phyloP scores from a whole-genome alignment of 306 rosid genomes.

The Luffa acutangula region DNA sequence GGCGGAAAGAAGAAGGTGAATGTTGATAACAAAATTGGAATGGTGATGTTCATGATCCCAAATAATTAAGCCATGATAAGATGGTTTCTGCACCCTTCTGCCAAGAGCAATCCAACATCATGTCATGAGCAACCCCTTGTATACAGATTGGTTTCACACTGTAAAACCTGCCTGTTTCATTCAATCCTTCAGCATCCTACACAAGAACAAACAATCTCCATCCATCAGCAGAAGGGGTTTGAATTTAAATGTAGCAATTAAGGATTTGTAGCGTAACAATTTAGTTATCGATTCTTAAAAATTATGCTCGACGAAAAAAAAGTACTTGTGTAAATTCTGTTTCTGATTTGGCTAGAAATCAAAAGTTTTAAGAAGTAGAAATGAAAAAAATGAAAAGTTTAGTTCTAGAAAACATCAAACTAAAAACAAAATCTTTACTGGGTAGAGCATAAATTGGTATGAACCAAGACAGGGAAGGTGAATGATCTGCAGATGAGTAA shows the following conservation, averaged over 20 bases:
- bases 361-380: not conserved
- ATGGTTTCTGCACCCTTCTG: slow-evolving; percentile 60
- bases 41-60: not conserved
- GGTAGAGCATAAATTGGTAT: not conserved
- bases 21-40: not conserved
- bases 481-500: not conserved
- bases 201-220: not conserved
- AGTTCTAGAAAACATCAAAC: no score
- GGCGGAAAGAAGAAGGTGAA: not conserved
- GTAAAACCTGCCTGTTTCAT: slow-evolving; percentile 64
- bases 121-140: slow-evolving; percentile 70
- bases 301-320: not conserved
- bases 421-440: not conserved
- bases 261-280: not conserved
- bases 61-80: slow-evolving; percentile 48
- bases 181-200: slow-evolving; percentile 60
- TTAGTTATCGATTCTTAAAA: not conserved
- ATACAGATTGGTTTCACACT: slow-evolving; percentile 41
- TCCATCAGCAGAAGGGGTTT: not conserved
- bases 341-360: not conserved
- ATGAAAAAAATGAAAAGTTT: not conserved
- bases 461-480: not conserved
- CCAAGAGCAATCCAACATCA: slow-evolving; percentile 81
- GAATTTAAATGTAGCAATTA: not conserved
- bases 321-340: not conserved